Conservation (phyloP, 768 basidiomycete genomes). For the Pholiota conissans region DNA sequence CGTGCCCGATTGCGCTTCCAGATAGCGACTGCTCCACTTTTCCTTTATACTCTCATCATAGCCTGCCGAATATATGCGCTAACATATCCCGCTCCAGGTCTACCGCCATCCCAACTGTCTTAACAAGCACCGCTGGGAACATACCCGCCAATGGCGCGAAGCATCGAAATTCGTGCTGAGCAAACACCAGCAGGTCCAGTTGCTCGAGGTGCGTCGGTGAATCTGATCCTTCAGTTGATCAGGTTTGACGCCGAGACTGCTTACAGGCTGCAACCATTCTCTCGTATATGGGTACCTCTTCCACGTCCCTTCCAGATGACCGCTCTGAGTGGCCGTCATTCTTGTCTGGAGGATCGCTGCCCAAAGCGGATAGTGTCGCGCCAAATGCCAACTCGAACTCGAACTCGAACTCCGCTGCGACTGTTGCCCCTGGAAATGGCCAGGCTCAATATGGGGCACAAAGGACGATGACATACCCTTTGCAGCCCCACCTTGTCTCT, state of each 20-base stretch:
- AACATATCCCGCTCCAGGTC: conserved; percentile 42
- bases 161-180: conserved; percentile 85
- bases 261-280: conserved; percentile 90
- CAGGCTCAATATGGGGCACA: conserved; percentile 4
- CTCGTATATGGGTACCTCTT: conserved; percentile 74
- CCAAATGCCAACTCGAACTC: neutral
- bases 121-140: conserved; percentile 98
- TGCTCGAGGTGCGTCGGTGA: conserved; percentile 72
- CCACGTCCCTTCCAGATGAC: conserved; percentile 85
- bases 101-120: conserved; percentile 93
- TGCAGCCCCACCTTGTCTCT: conserved; percentile 19
- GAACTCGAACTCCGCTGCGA: conserved; percentile 6
- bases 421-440: neutral
- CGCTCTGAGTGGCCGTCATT: conserved; percentile 91
- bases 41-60: neutral
- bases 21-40: too few species aligned
- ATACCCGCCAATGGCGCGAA: conserved; percentile 94
- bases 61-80: neutral
- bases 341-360: conserved; percentile 69
- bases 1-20: too few species aligned
- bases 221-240: conserved; percentile 1
- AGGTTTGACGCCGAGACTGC: neutral
- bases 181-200: conserved; percentile 97
- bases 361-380: conserved; percentile 34
- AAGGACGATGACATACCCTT: conserved; percentile 11